Evolutionary conservation across 2,329 filamentous ascomycete species (phyloP).

Genomic region (Colletotrichum echinochloae): DNA sequence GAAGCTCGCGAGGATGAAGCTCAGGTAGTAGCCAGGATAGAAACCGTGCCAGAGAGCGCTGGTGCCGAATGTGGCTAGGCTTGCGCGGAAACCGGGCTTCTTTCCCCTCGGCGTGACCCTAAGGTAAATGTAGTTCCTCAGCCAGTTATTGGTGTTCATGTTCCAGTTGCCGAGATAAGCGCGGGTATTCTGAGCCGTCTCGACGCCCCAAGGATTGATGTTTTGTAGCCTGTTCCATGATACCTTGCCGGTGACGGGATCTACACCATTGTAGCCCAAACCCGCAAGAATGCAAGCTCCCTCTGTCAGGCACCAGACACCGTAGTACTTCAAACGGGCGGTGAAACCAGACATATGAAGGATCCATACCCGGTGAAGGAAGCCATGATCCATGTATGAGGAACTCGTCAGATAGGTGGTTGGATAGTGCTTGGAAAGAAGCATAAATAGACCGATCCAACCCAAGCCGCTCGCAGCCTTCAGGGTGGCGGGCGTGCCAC

Average conservation of each 20-base stretch:
- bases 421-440: conserved; percentile 76
- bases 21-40: conserved; percentile 94
- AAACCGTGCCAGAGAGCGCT: conserved; percentile 99
- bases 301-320: conserved; percentile 93
- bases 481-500: conserved; percentile 83
- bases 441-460: conserved; percentile 85
- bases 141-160: conserved; percentile 98
- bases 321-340: conserved; percentile 93
- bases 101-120: conserved; percentile 94
- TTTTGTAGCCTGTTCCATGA: conserved; percentile 92
- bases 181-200: conserved; percentile 92
- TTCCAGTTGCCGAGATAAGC: conserved; percentile 95
- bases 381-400: conserved; percentile 73
- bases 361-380: conserved; percentile 80
- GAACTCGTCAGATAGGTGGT: conserved; percentile 73
- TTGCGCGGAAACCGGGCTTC: conserved; percentile 96
- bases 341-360: conserved; percentile 88
- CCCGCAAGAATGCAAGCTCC: conserved; percentile 94
- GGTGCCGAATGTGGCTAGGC: conserved; percentile 91
- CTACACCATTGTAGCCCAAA: conserved; percentile 93
- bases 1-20: conserved; percentile 90
- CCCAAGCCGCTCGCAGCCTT: conserved; percentile 79
- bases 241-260: conserved; percentile 84
- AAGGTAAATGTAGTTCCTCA: conserved; percentile 95
- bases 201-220: conserved; percentile 86